These are phyloP conservation scores for Coniochaeta prunicola DNA, from an alignment of 2,329 filamentous ascomycete genomes.

Conservation along the genomic window DNA sequence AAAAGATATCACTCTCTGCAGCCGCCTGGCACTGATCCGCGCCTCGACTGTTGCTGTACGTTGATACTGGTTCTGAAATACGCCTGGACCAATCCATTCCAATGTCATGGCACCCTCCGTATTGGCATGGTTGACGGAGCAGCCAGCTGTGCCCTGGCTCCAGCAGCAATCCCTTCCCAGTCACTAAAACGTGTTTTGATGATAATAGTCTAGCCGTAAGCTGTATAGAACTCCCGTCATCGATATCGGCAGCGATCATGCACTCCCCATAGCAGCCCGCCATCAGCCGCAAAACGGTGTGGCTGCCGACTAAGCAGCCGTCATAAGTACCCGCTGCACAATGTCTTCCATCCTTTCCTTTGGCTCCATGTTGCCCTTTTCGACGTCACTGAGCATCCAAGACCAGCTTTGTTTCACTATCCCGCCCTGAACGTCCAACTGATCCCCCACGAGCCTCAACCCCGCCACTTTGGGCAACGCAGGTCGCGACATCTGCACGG, in stretches of 20 bases:
- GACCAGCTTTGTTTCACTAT: neutral
- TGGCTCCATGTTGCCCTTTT: neutral
- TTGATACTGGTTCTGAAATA: no score
- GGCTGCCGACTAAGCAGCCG: neutral
- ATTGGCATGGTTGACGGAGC: neutral
- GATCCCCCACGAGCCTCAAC: neutral
- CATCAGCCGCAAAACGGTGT: neutral
- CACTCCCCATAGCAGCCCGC: neutral
- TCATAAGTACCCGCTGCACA: neutral
- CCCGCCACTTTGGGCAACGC: neutral
- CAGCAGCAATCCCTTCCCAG: neutral
- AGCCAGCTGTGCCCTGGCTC: neutral
- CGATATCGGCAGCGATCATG: neutral
- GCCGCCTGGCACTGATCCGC: no score
- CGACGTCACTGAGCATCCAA: neutral
- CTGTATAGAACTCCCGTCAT: no score
- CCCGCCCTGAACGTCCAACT: neutral
- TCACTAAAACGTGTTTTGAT: no score
- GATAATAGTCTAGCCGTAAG: no score
- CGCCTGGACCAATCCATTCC: no score
- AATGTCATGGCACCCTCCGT: neutral
- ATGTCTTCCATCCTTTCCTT: neutral
- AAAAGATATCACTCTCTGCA: no score
- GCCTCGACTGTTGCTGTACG: no score
- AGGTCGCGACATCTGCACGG: neutral